Conservation (phyloP, 2,329 filamentous ascomycete genomes). For the Acrocalymma vagum region DNA sequence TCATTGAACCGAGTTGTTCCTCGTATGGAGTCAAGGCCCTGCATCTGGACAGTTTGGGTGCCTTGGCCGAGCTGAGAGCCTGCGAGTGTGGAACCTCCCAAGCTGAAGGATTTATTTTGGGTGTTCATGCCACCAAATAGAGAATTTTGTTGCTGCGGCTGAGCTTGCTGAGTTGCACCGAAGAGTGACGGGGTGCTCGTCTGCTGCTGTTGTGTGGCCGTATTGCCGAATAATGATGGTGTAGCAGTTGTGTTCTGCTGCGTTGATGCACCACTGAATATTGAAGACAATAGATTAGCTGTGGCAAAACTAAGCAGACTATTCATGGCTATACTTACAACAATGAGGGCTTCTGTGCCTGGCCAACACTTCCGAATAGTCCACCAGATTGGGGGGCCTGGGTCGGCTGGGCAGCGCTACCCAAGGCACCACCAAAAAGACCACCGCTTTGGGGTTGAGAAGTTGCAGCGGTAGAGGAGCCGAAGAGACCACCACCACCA, state of each 20-base stretch:
- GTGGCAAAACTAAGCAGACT: too few relatives aligned
- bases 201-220: slow-evolving; percentile 38
- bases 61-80: slow-evolving; percentile 34
- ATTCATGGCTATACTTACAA: slow-evolving; percentile 47
- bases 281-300: slow-evolving; percentile 42
- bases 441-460: slow-evolving; percentile 35
- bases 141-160: slow-evolving; percentile 38
- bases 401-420: slow-evolving; percentile 30
- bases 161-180: slow-evolving; percentile 31
- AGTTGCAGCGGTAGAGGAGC: slow-evolving; percentile 37
- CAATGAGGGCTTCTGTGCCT: slow-evolving; percentile 42
- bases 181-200: slow-evolving; percentile 41
- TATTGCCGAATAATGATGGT: slow-evolving; percentile 41
- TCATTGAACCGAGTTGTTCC: slow-evolving; percentile 93
- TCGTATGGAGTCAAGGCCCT: slow-evolving; percentile 69
- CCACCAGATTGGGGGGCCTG: slow-evolving; percentile 41
- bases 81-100: slow-evolving; percentile 32
- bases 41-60: slow-evolving; percentile 39
- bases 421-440: slow-evolving; percentile 46
- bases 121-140: slow-evolving; percentile 43
- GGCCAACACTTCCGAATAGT: slow-evolving; percentile 38
- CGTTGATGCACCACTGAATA: slow-evolving; percentile 42
- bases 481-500: slow-evolving; percentile 44
- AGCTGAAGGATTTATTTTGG: slow-evolving; percentile 35
- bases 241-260: slow-evolving; percentile 34